Evolutionary conservation across 768 basidiomycete species (phyloP).

Genomic region (Amanita brunnescens): DNA sequence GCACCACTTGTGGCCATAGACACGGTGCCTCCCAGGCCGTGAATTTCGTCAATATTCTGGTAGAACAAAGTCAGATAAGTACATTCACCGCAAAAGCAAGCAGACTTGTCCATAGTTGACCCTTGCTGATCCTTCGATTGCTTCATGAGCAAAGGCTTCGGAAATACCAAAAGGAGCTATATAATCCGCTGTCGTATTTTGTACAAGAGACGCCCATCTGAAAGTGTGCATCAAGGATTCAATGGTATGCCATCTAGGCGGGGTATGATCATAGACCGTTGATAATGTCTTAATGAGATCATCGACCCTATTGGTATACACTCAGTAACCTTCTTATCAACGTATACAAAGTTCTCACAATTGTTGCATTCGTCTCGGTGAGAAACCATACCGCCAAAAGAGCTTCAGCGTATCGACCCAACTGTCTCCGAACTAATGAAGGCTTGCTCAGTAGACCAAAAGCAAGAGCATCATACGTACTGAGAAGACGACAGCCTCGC

Average conservation of each 20-base stretch:
- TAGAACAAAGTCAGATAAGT: not conserved
- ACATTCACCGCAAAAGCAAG: not conserved
- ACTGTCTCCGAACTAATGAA: slow-evolving; percentile 34
- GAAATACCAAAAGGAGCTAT: slow-evolving; percentile 46
- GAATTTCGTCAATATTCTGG: slow-evolving; percentile 62
- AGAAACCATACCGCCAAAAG: slow-evolving; percentile 69
- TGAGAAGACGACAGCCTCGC: slow-evolving; percentile 54
- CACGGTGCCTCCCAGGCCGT: slow-evolving; percentile 64
- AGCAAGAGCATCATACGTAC: slow-evolving; percentile 25
- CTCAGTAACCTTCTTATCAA: not conserved
- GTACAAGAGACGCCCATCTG: slow-evolving; percentile 40
- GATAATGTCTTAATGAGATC: slow-evolving; percentile 44
- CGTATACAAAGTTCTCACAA: slow-evolving; percentile 30
- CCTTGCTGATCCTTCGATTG: slow-evolving; percentile 72
- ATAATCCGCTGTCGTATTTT: slow-evolving; percentile 48
- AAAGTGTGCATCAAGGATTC: slow-evolving; percentile 43
- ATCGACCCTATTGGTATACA: slow-evolving; percentile 38
- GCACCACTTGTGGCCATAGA: slow-evolving; percentile 71
- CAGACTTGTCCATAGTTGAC: slow-evolving; percentile 78
- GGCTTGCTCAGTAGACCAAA: slow-evolving; percentile 2
- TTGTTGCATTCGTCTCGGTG: slow-evolving; percentile 47
- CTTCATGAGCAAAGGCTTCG: slow-evolving; percentile 53
- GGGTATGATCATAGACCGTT: slow-evolving; percentile 42
- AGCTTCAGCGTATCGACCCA: slow-evolving; percentile 74
- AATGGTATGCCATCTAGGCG: slow-evolving; percentile 59